phyloP scores from a whole-genome alignment of 805 yeast species.

The Ogataea henricii region DNA sequence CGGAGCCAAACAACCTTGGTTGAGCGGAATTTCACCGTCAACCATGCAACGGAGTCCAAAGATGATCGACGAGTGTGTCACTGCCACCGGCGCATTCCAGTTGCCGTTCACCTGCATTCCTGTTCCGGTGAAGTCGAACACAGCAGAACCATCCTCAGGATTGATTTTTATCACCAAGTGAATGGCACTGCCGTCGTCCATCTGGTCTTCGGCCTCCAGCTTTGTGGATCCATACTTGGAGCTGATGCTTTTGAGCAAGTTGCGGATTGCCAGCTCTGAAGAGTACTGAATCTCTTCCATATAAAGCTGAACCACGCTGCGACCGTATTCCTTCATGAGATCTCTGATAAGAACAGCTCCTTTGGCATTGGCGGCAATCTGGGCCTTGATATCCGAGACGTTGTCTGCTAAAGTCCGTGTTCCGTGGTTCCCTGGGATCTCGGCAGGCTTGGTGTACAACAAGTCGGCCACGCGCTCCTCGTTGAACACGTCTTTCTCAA shows the following conservation, averaged over 20 bases:
- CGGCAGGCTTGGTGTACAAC: constrained; percentile 47
- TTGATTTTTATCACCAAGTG: constrained; percentile 51
- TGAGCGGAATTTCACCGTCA: constrained; percentile 82
- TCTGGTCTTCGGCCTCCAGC: constrained; percentile 58
- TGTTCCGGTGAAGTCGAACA: constrained; percentile 83
- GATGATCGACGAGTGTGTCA: constrained; percentile 82
- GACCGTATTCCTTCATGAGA: constrained; percentile 44
- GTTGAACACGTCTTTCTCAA: constrained; percentile 52
- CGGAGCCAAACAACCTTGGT: constrained; percentile 77
- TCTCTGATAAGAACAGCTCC: constrained; percentile 48
- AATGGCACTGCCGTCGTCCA: constrained; percentile 82
- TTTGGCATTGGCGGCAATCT: constrained; percentile 52
- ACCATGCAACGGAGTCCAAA: constrained; percentile 84
- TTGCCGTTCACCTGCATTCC: constrained; percentile 84
- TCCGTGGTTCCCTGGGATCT: constrained; percentile 55
- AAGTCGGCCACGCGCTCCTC: constrained; percentile 49
- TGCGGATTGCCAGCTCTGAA: constrained; percentile 68
- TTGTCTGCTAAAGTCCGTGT: constrained; percentile 56
- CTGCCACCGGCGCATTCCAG: constrained; percentile 88
- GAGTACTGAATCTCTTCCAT: constrained; percentile 80
- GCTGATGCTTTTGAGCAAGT: constrained; percentile 46
- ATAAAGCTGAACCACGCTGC: constrained; percentile 67
- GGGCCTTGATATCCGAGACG: constrained; percentile 50
- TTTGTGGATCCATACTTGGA: constrained; percentile 38
- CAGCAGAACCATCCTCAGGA: constrained; percentile 50